Evolutionary conservation across 2,329 filamentous ascomycete genomes (phyloP).

Genomic region (Fusarium neocosmosporiellum): DNA sequence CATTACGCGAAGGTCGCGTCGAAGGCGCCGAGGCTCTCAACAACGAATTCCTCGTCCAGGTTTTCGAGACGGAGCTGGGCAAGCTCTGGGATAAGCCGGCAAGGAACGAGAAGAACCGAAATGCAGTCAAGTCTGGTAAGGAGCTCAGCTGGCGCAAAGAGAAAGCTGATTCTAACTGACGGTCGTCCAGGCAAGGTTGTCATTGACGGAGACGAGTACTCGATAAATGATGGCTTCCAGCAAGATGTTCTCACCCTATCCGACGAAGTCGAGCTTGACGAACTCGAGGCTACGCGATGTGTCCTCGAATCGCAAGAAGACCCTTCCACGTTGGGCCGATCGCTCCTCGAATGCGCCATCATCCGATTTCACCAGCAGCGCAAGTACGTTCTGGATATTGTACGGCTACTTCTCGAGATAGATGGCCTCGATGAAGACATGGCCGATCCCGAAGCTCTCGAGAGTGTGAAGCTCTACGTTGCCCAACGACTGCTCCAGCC

Average conservation of each 20-base stretch:
- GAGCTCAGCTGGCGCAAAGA: constrained; percentile 8
- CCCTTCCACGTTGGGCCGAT: constrained; percentile 74
- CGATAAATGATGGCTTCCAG: constrained; percentile 88
- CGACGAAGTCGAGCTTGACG: constrained; percentile 90
- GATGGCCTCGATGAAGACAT: constrained; percentile 67
- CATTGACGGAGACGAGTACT: constrained; percentile 78
- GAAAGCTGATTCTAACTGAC: constrained; percentile 26
- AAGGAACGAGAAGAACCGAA: constrained; percentile 80
- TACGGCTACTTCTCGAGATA: constrained; percentile 82
- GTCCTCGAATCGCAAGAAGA: constrained; percentile 80
- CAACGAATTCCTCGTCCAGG: constrained; percentile 74
- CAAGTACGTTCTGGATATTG: constrained; percentile 83
- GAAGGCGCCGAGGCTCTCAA: constrained; percentile 74
- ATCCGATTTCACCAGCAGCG: constrained; percentile 90
- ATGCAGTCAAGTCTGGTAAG: constrained; percentile 75
- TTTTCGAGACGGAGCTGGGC: constrained; percentile 79
- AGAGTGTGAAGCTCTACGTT: constrained; percentile 50
- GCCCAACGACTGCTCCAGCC: constrained; percentile 48
- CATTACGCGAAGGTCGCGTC: constrained; percentile 75
- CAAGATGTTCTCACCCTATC: constrained; percentile 84
- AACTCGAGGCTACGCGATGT: constrained; percentile 82
- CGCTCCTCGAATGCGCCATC: constrained; percentile 81
- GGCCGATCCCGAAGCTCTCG: constrained; percentile 49
- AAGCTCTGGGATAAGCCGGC: constrained; percentile 78
- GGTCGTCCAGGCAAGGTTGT: constrained; percentile 75